These are phyloP conservation scores for Buddleja alternifolia DNA, from an alignment of 257 asterid species.

Conservation along the genomic window DNA sequence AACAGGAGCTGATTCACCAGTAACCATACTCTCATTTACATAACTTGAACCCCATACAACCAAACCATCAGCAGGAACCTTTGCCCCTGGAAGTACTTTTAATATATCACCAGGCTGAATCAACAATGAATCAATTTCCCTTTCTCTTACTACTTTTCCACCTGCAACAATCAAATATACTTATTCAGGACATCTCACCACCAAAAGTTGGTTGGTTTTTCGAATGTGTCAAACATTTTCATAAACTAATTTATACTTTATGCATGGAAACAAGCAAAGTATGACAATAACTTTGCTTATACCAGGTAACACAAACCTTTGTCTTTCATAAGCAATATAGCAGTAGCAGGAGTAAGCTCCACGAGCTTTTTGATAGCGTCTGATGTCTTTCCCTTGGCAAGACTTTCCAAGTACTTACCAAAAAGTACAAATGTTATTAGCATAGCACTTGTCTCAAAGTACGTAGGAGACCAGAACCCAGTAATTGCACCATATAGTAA, in stretches of 20 bases:
- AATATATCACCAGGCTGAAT: constrained; percentile 91
- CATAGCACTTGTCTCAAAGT: constrained; percentile 99
- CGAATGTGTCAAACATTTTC: constrained; percentile 18
- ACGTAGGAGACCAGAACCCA: constrained; percentile 92
- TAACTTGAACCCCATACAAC: constrained; percentile 98
- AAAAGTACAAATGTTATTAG: constrained; percentile 90
- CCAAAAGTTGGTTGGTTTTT: constrained; percentile 3
- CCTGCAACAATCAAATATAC: constrained; percentile 47
- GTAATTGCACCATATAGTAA: constrained; percentile 87
- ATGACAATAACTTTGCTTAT: constrained; percentile 1
- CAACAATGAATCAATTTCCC: constrained; percentile 90
- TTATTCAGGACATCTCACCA: constrained; percentile 24
- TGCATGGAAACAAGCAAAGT: constrained; percentile 2
- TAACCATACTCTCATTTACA: constrained; percentile 96
- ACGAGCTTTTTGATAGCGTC: constrained; percentile 96
- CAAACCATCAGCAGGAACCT: constrained; percentile 87
- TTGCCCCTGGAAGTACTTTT: constrained; percentile 94
- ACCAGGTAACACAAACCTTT: constrained; percentile 48
- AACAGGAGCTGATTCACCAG: constrained; percentile 93
- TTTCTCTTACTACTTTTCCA: constrained; percentile 80
- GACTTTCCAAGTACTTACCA: constrained; percentile 90
- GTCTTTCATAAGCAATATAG: constrained; percentile 70
- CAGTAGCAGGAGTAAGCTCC: constrained; percentile 95
- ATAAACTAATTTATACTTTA: background rate
- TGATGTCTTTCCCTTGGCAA: constrained; percentile 98